phyloP scores from a whole-genome alignment of 495 filamentous ascomycete species.

The Elaphomyces granulatus region DNA sequence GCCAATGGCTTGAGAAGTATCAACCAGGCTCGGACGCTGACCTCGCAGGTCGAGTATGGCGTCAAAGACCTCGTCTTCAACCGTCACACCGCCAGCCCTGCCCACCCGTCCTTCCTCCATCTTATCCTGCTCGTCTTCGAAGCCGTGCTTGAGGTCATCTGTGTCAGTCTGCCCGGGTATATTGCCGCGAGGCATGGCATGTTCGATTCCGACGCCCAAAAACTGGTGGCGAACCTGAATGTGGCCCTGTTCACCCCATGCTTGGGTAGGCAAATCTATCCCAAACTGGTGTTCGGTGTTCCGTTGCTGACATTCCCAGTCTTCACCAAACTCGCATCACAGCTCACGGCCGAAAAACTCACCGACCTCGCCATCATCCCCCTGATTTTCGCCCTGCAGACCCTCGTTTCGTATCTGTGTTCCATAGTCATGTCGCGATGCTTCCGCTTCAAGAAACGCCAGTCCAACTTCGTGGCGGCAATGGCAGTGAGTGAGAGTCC shows the following conservation, averaged over 20 bases:
- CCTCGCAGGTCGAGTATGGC: constrained; percentile 22
- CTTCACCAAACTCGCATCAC: constrained; percentile 94
- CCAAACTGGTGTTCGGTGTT: neutral
- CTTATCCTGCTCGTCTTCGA: constrained; percentile 84
- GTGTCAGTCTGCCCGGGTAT: constrained; percentile 91
- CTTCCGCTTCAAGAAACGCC: constrained; percentile 68
- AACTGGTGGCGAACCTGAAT: constrained; percentile 90
- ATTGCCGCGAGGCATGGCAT: constrained; percentile 78
- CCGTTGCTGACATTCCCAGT: constrained; percentile 36
- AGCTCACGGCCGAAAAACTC: constrained; percentile 81
- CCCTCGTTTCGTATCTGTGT: constrained; percentile 65
- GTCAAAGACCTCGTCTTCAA: constrained; percentile 17
- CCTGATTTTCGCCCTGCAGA: constrained; percentile 80
- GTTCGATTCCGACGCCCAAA: constrained; percentile 89
- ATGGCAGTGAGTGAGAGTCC: constrained; percentile 63
- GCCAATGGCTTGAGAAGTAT: constrained; percentile 27
- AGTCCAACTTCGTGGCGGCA: constrained; percentile 84
- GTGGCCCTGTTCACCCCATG: constrained; percentile 91
- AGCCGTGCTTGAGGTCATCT: constrained; percentile 90
- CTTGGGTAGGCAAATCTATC: constrained; percentile 49
- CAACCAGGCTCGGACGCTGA: constrained; percentile 15
- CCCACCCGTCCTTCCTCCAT: constrained; percentile 54
- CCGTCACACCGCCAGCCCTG: constrained; percentile 22
- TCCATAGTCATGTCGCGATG: constrained; percentile 52
- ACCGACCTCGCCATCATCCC: constrained; percentile 85